A percentile compares a stretch with the other conserved stretches of the same genome.
Evolutionary conservation across 2,329 filamentous ascomycete species (phyloP).

Genomic region (Dactylonectria estremocensis): DNA sequence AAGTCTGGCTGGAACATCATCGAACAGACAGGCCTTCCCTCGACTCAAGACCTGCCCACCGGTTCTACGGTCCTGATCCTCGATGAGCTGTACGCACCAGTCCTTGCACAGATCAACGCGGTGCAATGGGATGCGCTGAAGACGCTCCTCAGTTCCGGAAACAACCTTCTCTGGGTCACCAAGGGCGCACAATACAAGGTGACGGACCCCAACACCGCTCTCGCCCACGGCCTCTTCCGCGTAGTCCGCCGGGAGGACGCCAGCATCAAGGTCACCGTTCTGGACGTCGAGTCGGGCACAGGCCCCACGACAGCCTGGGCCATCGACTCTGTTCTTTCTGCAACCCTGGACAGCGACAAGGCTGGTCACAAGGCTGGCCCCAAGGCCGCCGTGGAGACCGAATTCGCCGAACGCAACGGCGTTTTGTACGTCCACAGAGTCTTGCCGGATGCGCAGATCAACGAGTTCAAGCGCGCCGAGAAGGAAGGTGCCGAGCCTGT

Average conservation of each 20-base stretch:
- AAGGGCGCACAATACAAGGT: conserved; percentile 20
- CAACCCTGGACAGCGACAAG: background rate
- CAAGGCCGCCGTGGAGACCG: conserved; percentile 4
- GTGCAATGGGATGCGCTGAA: conserved; percentile 11
- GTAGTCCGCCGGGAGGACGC: conserved; percentile 12
- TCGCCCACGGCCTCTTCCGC: conserved; percentile 27
- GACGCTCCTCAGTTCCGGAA: conserved; percentile 13
- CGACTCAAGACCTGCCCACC: background rate
- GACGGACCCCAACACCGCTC: conserved; percentile 10
- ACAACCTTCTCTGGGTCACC: conserved; percentile 25
- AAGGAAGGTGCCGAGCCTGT: background rate
- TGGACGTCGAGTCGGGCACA: conserved; percentile 20
- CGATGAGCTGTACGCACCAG: conserved; percentile 11
- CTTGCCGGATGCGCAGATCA: conserved; percentile 9
- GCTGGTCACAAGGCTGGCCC: too few species aligned
- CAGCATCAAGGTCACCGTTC: conserved; percentile 8
- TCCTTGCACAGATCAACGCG: conserved; percentile 6
- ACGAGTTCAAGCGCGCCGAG: conserved; percentile 4
- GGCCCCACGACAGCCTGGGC: background rate
- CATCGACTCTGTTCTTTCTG: conserved; percentile 9
- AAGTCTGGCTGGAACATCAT: conserved; percentile 1
- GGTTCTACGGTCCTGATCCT: conserved; percentile 12
- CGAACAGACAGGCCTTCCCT: background rate
- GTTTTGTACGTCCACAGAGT: conserved; percentile 16
- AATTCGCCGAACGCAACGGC: conserved; percentile 18